phyloP scores from a whole-genome alignment of 78 protist species.

The Bodo saltans region DNA sequence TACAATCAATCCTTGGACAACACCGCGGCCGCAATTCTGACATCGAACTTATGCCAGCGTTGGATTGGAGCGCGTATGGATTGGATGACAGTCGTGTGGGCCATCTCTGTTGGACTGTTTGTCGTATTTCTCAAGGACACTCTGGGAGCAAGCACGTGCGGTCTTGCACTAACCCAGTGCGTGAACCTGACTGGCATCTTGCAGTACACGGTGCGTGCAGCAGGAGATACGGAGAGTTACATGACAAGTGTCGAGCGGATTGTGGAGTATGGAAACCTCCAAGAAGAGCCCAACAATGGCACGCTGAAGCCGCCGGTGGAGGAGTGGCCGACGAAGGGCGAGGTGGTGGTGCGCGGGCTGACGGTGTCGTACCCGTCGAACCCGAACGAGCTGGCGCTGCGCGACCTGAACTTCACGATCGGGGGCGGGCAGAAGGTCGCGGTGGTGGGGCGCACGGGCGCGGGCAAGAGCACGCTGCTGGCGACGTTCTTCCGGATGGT shows the following conservation, averaged over 20 bases:
- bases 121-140: neutral
- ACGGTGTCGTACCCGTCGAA: neutral
- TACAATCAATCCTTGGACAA: no score
- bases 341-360: neutral
- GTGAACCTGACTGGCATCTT: slow-evolving; percentile 7
- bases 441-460: slow-evolving; percentile 54
- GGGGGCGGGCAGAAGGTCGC: slow-evolving; percentile 14
- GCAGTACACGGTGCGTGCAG: slow-evolving; percentile 14
- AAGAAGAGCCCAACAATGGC: neutral
- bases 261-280: slow-evolving; percentile 6
- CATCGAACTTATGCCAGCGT: no score
- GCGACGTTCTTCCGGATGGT: slow-evolving; percentile 11
- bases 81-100: neutral
- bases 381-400: neutral
- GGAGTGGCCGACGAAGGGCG: slow-evolving; percentile 23
- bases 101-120: neutral
- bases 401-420: slow-evolving; percentile 1
- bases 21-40: no score
- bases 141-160: neutral
- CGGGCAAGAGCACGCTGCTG: neutral
- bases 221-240: slow-evolving; percentile 18
- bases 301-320: neutral
- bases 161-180: slow-evolving; percentile 12
- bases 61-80: slow-evolving; percentile 12
- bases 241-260: slow-evolving; percentile 27